These are phyloP conservation scores for Sideroxylon spinosum DNA, from an alignment of 179 eudicot species.

Conservation along the genomic window DNA sequence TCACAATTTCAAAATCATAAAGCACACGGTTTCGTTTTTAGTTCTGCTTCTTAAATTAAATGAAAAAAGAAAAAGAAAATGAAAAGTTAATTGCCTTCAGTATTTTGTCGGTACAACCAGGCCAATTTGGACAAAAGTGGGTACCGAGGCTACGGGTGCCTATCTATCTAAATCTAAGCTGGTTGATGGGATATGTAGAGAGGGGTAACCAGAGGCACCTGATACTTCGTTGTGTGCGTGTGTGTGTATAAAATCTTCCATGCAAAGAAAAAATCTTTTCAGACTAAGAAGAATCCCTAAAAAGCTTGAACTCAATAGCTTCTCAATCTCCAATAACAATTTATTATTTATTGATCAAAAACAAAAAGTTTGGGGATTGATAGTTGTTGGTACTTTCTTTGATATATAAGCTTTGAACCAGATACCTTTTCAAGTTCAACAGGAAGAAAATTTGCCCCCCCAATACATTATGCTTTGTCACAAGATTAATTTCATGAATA, in stretches of 20 bases:
- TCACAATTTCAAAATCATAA: too few species aligned
- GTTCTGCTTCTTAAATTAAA: background rate
- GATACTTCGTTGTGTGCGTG: constrained; percentile 2
- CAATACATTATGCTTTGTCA: background rate
- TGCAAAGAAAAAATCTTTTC: background rate
- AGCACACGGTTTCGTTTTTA: too few species aligned
- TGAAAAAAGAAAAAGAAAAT: background rate
- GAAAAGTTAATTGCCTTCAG: background rate
- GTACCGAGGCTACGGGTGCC: background rate
- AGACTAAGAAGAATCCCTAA: background rate
- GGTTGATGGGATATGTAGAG: constrained; percentile 15
- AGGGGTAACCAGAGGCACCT: constrained; percentile 21
- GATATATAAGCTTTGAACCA: constrained; percentile 20
- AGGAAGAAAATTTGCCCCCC: constrained; percentile 15
- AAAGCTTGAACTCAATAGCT: background rate
- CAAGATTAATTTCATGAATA: background rate
- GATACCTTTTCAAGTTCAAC: constrained; percentile 19
- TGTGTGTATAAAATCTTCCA: background rate
- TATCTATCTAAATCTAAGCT: background rate
- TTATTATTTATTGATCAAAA: background rate
- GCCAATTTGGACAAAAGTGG: constrained; percentile 11
- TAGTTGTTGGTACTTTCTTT: constrained; percentile 10
- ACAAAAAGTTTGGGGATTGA: background rate
- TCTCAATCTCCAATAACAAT: too few species aligned
- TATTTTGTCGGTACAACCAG: background rate